Evolutionary conservation across 805 yeast species (phyloP).

Genomic region (Deakozyma indianensis): DNA sequence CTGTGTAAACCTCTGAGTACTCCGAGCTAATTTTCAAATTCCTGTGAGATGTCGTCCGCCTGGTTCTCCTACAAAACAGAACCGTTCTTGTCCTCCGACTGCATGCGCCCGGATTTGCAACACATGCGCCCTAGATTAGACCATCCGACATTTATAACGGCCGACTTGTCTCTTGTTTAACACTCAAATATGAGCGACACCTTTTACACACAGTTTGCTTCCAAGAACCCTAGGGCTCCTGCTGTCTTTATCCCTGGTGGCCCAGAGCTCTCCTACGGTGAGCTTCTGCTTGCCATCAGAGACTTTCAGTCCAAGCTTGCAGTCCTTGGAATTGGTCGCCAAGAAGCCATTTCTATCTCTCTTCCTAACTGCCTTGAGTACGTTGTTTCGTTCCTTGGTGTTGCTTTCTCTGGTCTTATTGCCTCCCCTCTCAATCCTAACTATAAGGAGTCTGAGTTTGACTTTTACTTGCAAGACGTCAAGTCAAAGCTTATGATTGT

Average conservation of each 20-base stretch:
- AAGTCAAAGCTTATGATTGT: constrained; percentile 43
- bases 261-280: constrained; percentile 30
- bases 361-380: constrained; percentile 50
- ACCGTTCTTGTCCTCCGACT: no score
- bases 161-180: no score
- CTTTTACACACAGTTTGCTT: background rate
- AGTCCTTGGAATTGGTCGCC: constrained; percentile 22
- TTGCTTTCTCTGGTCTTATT: constrained; percentile 39
- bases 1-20: no score
- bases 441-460: constrained; percentile 46
- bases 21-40: no score
- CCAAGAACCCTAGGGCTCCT: background rate
- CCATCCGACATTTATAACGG: no score
- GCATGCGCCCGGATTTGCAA: no score
- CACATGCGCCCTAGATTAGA: no score
- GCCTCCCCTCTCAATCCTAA: constrained; percentile 60
- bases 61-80: no score
- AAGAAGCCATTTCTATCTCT: constrained; percentile 42
- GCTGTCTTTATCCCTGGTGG: constrained; percentile 33
- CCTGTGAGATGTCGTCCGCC: no score
- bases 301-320: constrained; percentile 32
- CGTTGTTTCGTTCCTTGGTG: constrained; percentile 39
- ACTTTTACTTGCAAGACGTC: constrained; percentile 49
- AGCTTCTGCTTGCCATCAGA: constrained; percentile 30
- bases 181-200: background rate